A percentile compares a stretch with the other conserved stretches of the same genome.
phyloP scores from a whole-genome alignment of 2,329 filamentous ascomycete genomes.

The Cadophora sp. region DNA sequence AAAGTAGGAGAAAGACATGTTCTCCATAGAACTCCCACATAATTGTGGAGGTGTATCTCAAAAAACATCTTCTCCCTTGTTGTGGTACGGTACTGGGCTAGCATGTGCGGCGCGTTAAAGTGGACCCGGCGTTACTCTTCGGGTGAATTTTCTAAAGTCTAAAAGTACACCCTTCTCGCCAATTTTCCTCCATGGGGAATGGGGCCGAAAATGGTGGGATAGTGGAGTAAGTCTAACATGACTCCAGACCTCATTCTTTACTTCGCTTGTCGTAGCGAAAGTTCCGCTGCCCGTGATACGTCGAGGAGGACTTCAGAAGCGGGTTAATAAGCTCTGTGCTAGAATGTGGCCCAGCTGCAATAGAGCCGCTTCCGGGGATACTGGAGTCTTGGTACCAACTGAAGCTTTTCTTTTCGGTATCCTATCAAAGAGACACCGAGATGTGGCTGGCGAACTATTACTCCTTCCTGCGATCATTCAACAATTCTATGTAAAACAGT shows the following conservation, averaged over 20 bases:
- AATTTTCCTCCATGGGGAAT: neutral
- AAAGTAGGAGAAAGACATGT: too few species aligned
- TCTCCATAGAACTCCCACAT: conserved; percentile 5
- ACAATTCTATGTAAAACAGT: too few species aligned
- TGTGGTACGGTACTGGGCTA: too few species aligned
- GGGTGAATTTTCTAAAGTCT: neutral
- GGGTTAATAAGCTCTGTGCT: neutral
- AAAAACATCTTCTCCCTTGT: neutral
- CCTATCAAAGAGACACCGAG: neutral
- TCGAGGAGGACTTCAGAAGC: neutral
- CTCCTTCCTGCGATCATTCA: too few species aligned
- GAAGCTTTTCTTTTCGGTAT: neutral
- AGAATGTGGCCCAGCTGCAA: neutral
- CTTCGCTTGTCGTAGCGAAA: neutral
- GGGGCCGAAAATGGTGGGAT: neutral
- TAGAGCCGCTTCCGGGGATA: neutral
- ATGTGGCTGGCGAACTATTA: neutral
- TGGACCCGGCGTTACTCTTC: conserved; percentile 9
- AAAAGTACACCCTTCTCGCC: neutral
- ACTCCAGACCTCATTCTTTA: neutral
- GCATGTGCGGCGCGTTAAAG: too few species aligned
- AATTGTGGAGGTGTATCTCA: neutral
- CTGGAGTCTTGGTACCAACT: neutral
- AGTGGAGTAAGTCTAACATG: conserved; percentile 3
- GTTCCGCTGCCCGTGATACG: neutral